Conservation (phyloP, 2,329 filamentous ascomycete species). For the Hymenoscyphus scutula region DNA sequence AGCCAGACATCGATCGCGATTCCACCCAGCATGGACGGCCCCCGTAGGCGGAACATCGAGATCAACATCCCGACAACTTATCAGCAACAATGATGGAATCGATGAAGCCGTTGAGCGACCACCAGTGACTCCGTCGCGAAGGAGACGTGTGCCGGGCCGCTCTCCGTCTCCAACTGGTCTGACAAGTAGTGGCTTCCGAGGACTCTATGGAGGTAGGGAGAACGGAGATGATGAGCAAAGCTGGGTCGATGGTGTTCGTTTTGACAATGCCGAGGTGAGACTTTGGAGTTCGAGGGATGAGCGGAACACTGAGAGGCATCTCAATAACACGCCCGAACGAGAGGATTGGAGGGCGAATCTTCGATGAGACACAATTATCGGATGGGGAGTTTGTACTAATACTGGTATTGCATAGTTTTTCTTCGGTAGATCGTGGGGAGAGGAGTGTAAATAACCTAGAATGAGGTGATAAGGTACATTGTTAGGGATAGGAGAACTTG, state of each 20-base stretch:
- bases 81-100: conserved; percentile 19
- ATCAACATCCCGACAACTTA: background rate
- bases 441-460: too few species aligned
- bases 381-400: background rate
- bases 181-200: conserved; percentile 44
- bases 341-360: conserved; percentile 27
- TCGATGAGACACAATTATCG: background rate
- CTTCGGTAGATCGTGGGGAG: background rate
- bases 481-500: background rate
- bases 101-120: background rate
- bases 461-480: background rate
- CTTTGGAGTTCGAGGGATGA: conserved; percentile 26
- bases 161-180: conserved; percentile 41
- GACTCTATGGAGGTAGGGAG: conserved; percentile 49
- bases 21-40: conserved; percentile 45
- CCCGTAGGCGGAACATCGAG: conserved; percentile 33
- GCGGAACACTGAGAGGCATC: conserved; percentile 21
- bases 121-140: conserved; percentile 15
- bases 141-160: conserved; percentile 23
- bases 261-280: conserved; percentile 33
- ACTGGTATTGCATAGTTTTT: background rate
- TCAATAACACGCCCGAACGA: conserved; percentile 28
- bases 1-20: conserved; percentile 45
- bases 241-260: conserved; percentile 36
- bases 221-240: conserved; percentile 44